These are phyloP conservation scores for Didymella sp. DNA, from an alignment of 2,329 filamentous ascomycete genomes.

Conservation along the genomic window DNA sequence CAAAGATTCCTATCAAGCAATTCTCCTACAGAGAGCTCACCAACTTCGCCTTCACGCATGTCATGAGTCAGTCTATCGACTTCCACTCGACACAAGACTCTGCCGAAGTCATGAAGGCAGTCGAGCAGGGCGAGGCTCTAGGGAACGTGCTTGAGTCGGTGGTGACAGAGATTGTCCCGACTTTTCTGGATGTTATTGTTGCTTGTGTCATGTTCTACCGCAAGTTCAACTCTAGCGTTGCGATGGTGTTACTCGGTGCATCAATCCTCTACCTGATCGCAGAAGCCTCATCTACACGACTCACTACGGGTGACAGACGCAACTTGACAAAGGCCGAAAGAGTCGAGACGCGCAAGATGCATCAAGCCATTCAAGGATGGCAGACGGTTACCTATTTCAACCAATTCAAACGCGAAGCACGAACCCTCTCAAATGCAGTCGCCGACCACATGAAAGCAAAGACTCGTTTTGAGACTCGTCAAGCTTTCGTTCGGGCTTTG, in stretches of 20 bases:
- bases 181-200: slow-evolving; percentile 60
- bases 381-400: slow-evolving; percentile 62
- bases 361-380: slow-evolving; percentile 51
- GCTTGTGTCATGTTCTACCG: slow-evolving; percentile 44
- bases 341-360: slow-evolving; percentile 17
- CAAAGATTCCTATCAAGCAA: slow-evolving; percentile 63
- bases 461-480: slow-evolving; percentile 3
- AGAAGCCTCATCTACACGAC: slow-evolving; percentile 1
- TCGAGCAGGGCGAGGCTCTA: slow-evolving; percentile 63
- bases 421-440: slow-evolving; percentile 6
- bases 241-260: slow-evolving; percentile 4
- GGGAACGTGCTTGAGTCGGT: slow-evolving; percentile 63
- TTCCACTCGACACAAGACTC: slow-evolving; percentile 73
- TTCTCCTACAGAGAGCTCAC: slow-evolving; percentile 15
- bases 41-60: slow-evolving; percentile 62
- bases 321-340: slow-evolving; percentile 7
- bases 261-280: slow-evolving; percentile 7
- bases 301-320: slow-evolving; percentile 10
- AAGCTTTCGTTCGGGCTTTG: slow-evolving; percentile 5
- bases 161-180: slow-evolving; percentile 64
- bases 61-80: slow-evolving; percentile 70
- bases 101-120: slow-evolving; percentile 66
- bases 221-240: slow-evolving; percentile 7
- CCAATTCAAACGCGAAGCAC: slow-evolving; percentile 10
- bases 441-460: slow-evolving; percentile 12